phyloP scores from a whole-genome alignment of 305 asterid genomes.

The Rubia tinctorum region DNA sequence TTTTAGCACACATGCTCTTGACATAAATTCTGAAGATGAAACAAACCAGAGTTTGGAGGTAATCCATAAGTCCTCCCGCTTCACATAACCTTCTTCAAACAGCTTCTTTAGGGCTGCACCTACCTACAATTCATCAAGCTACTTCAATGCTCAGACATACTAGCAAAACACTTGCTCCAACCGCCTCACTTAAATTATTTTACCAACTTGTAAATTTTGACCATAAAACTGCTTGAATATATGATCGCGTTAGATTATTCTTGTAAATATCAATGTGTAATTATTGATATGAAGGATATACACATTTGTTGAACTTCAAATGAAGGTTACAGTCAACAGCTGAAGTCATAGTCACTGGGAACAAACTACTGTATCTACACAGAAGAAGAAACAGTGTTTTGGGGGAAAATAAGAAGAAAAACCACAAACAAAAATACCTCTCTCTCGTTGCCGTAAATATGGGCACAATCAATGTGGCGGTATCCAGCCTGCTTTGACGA shows the following conservation, averaged over 20 bases:
- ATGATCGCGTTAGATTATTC: neutral
- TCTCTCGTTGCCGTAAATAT: slow-evolving; percentile 29
- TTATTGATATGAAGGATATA: neutral
- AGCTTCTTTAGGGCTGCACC: slow-evolving; percentile 31
- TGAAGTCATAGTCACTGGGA: neutral
- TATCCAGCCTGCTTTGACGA: slow-evolving; percentile 29
- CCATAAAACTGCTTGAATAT: neutral
- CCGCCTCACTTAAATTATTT: no score
- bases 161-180: no score
- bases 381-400: neutral
- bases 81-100: slow-evolving; percentile 23
- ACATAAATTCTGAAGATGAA: neutral
- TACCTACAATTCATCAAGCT: slow-evolving; percentile 15
- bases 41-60: slow-evolving; percentile 56
- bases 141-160: neutral
- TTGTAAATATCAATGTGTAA: neutral
- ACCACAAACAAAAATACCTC: slow-evolving; percentile 23
- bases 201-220: neutral
- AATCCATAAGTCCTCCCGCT: slow-evolving; percentile 30
- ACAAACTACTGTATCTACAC: neutral
- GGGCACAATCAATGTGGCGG: slow-evolving; percentile 44
- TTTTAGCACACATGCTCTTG: neutral
- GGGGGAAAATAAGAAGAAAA: neutral
- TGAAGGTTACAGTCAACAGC: neutral
- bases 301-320: no score